Evolutionary conservation across 1,284 basidiomycete genomes (phyloP), one percentile per base, ranked within the genome.

Genomic region (Meira miltonrushii): DNA sequence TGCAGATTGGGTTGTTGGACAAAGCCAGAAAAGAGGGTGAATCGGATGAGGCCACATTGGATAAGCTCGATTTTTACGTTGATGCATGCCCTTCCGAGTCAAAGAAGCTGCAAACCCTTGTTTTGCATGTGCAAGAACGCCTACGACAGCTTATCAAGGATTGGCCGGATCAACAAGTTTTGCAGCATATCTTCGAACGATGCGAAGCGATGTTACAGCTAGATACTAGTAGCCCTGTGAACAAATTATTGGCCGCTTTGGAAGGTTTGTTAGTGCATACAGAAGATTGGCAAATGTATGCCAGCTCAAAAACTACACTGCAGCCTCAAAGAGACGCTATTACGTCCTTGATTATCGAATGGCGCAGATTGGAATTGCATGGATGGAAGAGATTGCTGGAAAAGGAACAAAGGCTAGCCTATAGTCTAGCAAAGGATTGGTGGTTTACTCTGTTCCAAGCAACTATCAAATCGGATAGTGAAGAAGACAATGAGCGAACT

Each of bases 151-250:
- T 97, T 21, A 83, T 89, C 40, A 79, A 81, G 60, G 88, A 92
- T 67, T 97, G 92, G 92, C 94, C 95, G 0, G 95, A 98, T 66
- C 95, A 98, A 78, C 92, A 94, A 87, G 91, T 96, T 5, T 82
- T 97, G 37, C 88, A 88, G 57, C 88, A 96, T 78, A 84, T 99
- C 48, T 81, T 83, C 25, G 85, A 85, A 58, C 88, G 89, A 23
- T 93, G 89, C 71, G 83, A 88, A 39, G 80, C 82, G 6, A 83
- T 94, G 53, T 80, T 92, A 43, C 78, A 81, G 0, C 81, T 94
- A 17, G 82, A 85, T 56, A 80, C 89, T 5, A 81, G 83, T 49
- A 87, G 86, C 64, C 87, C 95, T 0, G 81, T 97, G 5, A 92
- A 94, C 6, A 88, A 87, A 74, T 80, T 94, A 19, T 83, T 99